These are phyloP conservation scores for Tricholoma bakamatsutake DNA, from an alignment of 768 basidiomycete species.

Conservation along the genomic window DNA sequence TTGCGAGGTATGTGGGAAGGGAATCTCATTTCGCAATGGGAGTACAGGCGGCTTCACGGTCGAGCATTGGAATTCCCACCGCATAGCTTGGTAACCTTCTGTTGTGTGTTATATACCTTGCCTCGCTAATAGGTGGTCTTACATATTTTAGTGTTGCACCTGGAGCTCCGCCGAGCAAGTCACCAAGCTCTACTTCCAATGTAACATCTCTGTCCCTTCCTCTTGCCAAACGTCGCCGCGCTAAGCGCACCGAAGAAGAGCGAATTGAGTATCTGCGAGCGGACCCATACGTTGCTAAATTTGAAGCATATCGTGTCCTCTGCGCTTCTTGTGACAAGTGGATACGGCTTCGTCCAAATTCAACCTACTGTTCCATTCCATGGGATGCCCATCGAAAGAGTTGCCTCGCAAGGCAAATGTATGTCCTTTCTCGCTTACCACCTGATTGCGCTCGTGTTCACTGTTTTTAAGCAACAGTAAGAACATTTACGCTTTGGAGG, in stretches of 20 bases:
- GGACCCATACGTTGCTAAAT: conserved; percentile 72
- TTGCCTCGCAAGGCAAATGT: conserved; percentile 76
- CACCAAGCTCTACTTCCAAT: conserved; percentile 27
- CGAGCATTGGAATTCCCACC: conserved; percentile 67
- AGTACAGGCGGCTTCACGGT: conserved; percentile 56
- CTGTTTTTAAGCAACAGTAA: conserved; percentile 30
- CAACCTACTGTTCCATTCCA: conserved; percentile 79
- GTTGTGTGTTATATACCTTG: neutral
- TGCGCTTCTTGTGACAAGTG: conserved; percentile 80
- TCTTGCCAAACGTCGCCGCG: conserved; percentile 58
- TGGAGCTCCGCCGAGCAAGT: neutral
- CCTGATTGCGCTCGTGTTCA: neutral
- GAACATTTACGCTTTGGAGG: conserved; percentile 53
- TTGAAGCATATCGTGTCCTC: conserved; percentile 74
- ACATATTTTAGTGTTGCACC: neutral
- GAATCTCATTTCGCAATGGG: conserved; percentile 64
- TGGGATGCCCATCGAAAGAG: conserved; percentile 85
- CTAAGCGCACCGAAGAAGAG: conserved; percentile 73
- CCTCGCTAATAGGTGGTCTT: neutral
- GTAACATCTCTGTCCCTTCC: conserved; percentile 37
- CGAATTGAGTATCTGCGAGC: conserved; percentile 62
- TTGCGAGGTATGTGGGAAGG: conserved; percentile 57
- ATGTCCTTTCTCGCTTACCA: conserved; percentile 20
- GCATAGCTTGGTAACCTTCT: conserved; percentile 45
- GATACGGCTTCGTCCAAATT: conserved; percentile 79